Evolutionary conservation across 306 rosid genomes (phyloP), one percentile per base, ranked within the genome.

Genomic region (Prunus mongolica): DNA sequence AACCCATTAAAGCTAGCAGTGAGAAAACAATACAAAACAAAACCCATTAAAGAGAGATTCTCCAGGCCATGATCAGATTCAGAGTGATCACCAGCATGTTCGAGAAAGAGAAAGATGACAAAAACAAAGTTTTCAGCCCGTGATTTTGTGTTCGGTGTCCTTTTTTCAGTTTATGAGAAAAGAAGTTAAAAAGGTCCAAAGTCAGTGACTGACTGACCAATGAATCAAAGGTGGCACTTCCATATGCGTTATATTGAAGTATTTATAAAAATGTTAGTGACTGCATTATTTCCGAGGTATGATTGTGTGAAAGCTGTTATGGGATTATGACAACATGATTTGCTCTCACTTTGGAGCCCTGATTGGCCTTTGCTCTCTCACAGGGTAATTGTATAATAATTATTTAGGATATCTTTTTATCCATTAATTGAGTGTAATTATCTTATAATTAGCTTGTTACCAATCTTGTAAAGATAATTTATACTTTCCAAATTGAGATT

Each of bases 121-220:
- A 88, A 82, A 24, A 77, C 69, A 86, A 77, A 34, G 69, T 65
- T 85, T 87, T 82, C 75, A 78, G 78, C 94, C 92, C 97, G 97
- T 91, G 94, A 91, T 79, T 68, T 79, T 78, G 57, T 82, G 90
- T 71, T 78, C 57, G 75, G 22, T 76, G 41, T 13, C 69, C 69
- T 73, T 74, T 58, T 76, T 72, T 54, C 76, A 13, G 76, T 62
- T 80, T 25, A n/a, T 55, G 8, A 11, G 27, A 50, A 49, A 51
- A 7, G 9, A 54, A 27, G 49, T 19, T 12, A 62, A 80, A 81
- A 45, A 32, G 22, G 27, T 47, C 46, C 8, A 3, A 0, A 28
- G 65, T 78, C 27, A 38, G 65, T 72, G 76, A 74, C 74, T 69
- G 79, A 74, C 74, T 71, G 76, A 78, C 73, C 65, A 14, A 12